A percentile compares a stretch with the other conserved stretches of the same genome.
Evolutionary conservation across 2,329 filamentous ascomycete genomes (phyloP).

Genomic region (Magnaporthales sp.): DNA sequence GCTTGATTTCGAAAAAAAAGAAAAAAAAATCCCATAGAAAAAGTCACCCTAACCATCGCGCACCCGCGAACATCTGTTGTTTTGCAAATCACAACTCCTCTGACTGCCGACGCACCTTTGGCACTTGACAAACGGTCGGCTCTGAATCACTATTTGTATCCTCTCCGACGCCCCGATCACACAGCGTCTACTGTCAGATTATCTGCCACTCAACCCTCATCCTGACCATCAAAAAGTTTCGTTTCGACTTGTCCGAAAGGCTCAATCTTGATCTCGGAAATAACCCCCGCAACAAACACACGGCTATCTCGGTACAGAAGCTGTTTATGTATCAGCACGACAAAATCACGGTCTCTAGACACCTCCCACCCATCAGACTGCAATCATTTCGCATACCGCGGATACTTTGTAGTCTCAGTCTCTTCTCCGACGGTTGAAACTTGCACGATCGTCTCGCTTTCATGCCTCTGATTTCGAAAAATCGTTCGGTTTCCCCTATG

Average conservation of each 20-base stretch:
- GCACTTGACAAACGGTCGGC: not conserved
- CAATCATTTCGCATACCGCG: slow-evolving; percentile 93
- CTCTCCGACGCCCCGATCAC: not conserved
- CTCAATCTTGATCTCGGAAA: not conserved
- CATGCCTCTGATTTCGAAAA: slow-evolving; percentile 47
- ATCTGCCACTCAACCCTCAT: not conserved
- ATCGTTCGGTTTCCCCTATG: slow-evolving; percentile 46
- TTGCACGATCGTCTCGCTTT: slow-evolving; percentile 32
- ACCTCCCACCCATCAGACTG: slow-evolving; percentile 90
- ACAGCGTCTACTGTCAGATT: not conserved
- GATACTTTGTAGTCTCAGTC: slow-evolving; percentile 85
- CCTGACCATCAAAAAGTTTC: not conserved
- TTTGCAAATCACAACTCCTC: not conserved
- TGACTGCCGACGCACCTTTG: not conserved
- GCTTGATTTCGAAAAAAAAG: not conserved
- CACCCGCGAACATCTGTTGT: not conserved
- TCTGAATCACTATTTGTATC: not conserved
- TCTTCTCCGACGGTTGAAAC: slow-evolving; percentile 84
- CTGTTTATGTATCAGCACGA: slow-evolving; percentile 99
- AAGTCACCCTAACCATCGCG: not conserved
- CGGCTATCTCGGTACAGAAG: slow-evolving; percentile 20
- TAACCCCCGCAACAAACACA: not conserved
- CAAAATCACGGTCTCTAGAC: slow-evolving; percentile 82
- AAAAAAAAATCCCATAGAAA: not conserved
- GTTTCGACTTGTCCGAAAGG: not conserved